Evolutionary conservation across 2,329 filamentous ascomycete species (phyloP).

Genomic region (Aspergillus quadrilineatus): DNA sequence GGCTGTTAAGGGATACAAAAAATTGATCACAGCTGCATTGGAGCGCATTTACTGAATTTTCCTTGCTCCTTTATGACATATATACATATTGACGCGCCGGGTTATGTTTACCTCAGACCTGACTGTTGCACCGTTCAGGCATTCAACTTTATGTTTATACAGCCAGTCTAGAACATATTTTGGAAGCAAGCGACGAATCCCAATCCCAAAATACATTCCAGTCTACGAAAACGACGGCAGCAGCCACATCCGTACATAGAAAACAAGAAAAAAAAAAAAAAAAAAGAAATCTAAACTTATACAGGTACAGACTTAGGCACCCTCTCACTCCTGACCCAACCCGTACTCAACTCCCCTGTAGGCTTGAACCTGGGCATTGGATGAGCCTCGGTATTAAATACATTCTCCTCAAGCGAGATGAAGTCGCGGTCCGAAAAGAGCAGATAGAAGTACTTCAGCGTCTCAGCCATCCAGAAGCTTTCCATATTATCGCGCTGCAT

Average conservation of each 20-base stretch:
- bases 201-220: neutral
- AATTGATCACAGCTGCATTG: slow-evolving; percentile 53
- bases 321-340: slow-evolving; percentile 34
- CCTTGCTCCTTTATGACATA: neutral
- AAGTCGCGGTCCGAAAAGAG: slow-evolving; percentile 83
- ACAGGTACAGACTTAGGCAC: neutral
- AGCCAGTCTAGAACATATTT: neutral
- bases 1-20: slow-evolving; percentile 77
- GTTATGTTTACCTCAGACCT: neutral
- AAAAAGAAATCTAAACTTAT: neutral
- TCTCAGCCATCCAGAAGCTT: slow-evolving; percentile 98
- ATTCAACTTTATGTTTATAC: neutral
- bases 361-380: slow-evolving; percentile 84
- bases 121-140: neutral
- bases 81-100: neutral
- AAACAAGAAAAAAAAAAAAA: neutral
- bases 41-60: slow-evolving; percentile 5
- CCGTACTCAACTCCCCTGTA: slow-evolving; percentile 46
- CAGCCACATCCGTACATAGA: neutral
- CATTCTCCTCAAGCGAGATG: slow-evolving; percentile 78
- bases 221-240: neutral
- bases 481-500: slow-evolving; percentile 87
- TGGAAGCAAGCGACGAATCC: neutral
- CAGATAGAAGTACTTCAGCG: slow-evolving; percentile 95
- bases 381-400: slow-evolving; percentile 96